Conservation (phyloP, 306 rosid species). For the Quercus variabilis region DNA sequence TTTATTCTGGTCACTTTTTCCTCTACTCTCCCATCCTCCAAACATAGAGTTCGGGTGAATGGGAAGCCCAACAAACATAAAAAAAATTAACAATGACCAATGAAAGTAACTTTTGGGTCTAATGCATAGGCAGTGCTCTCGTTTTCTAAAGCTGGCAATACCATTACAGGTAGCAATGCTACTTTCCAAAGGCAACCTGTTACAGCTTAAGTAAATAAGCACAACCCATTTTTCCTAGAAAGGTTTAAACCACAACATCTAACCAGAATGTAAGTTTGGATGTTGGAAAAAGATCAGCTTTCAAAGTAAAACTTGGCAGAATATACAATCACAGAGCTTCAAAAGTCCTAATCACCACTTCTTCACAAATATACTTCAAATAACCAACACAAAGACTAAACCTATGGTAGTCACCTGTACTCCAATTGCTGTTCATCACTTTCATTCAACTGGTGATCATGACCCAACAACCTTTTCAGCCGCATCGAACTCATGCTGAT, state of each 20-base stretch:
- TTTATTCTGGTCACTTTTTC: too few relatives aligned
- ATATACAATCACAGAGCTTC: background rate
- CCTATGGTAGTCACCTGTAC: background rate
- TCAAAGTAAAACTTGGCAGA: background rate
- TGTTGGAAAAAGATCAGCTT: background rate
- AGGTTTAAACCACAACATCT: background rate
- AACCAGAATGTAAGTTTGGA: background rate
- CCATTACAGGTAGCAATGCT: too few relatives aligned
- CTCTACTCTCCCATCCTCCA: too few relatives aligned
- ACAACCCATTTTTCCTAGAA: background rate
- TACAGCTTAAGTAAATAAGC: background rate
- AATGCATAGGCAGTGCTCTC: too few relatives aligned
- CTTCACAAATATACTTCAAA: too few relatives aligned
- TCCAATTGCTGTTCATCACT: background rate
- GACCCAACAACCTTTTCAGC: background rate
- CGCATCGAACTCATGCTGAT: background rate
- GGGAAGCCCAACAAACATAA: too few relatives aligned
- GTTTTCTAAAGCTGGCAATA: too few relatives aligned
- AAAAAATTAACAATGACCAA: too few relatives aligned
- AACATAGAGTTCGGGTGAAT: too few relatives aligned
- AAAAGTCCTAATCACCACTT: background rate
- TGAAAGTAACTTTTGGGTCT: too few relatives aligned
- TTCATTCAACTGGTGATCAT: background rate
- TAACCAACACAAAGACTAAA: too few relatives aligned
- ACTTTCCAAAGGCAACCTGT: background rate